Base-by-base conservation (phyloP, 768 basidiomycete species). In the Leccinum variicolor region DNA sequence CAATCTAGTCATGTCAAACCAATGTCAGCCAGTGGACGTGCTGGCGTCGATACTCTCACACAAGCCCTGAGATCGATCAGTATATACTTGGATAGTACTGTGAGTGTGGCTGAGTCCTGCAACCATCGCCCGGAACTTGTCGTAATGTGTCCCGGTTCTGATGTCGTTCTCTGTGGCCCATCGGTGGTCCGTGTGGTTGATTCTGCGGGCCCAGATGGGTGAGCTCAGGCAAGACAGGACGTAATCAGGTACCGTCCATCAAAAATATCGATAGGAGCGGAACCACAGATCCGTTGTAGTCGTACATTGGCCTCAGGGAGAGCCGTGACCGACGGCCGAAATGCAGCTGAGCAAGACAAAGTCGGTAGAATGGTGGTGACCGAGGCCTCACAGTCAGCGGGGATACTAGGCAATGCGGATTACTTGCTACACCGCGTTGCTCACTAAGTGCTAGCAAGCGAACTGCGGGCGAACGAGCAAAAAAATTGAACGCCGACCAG, bases 291-390 rank as follows among this genome's bases (percentile, higher is more conserved):
- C 55, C 21, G 50, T 19, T 19, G n/a, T 57, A 17, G 25, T 9
- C 34, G 17, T 23, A 46, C n/a, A n/a, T 43, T 7, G 29, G 3
- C 29, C 23, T 52, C 26, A 19, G 36, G 36, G 17, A 8, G 21
- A 8, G 21, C 11, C 1, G 15, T 10, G 41, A 13, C n/a, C 39
- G 29, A 43, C 41, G 19, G 53, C 34, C 45, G 19, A 34, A n/a
- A 43, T 19, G 21, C 15, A 52, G 60, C 52, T 51, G 55, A 57
- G 52, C 39, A 53, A 53, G 52, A 52, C 39, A 26, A 13, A 15
- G 10, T 54, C 26, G 49, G 52, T 23, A 26, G 8, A 41, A n/a
- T 23, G 34, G 45, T 34, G 53, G 45, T 14, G 46, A 54, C 36
- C 45, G 45, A 50, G 26, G 23, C 19, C 13, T 9, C 25, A 17